These are phyloP conservation scores for Lentinus tigrinus DNA, from an alignment of 768 basidiomycete genomes.

Conservation along the genomic window DNA sequence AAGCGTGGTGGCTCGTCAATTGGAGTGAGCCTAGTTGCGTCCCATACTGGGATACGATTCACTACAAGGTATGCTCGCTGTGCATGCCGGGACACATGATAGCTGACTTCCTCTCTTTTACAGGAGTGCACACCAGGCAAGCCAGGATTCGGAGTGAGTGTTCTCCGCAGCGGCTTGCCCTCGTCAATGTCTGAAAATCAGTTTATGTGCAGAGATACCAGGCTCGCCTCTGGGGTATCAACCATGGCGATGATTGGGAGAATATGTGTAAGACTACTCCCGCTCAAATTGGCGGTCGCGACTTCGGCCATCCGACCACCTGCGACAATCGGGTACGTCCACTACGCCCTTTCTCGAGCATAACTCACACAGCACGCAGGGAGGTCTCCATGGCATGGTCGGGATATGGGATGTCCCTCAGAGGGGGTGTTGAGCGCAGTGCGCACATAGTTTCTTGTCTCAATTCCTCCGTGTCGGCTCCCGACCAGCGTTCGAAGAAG, in stretches of 20 bases:
- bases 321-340: constrained; percentile 10
- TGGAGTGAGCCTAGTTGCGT: constrained; percentile 9
- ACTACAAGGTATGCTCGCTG: constrained; percentile 6
- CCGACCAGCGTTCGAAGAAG: too few species aligned
- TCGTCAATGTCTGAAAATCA: background rate
- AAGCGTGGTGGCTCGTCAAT: constrained; percentile 6
- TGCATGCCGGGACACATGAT: background rate
- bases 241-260: constrained; percentile 23
- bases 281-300: background rate
- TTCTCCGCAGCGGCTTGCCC: background rate
- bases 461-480: background rate
- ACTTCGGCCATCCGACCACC: background rate
- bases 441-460: background rate
- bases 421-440: background rate
- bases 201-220: constrained; percentile 4
- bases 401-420: constrained; percentile 8
- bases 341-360: background rate
- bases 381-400: constrained; percentile 10
- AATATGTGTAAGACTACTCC: constrained; percentile 18
- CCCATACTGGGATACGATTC: constrained; percentile 14
- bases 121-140: background rate
- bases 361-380: background rate
- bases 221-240: constrained; percentile 19
- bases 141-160: constrained; percentile 1
- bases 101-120: background rate